phyloP scores from a whole-genome alignment of 257 asterid genomes.

The Solanum microdontum region DNA sequence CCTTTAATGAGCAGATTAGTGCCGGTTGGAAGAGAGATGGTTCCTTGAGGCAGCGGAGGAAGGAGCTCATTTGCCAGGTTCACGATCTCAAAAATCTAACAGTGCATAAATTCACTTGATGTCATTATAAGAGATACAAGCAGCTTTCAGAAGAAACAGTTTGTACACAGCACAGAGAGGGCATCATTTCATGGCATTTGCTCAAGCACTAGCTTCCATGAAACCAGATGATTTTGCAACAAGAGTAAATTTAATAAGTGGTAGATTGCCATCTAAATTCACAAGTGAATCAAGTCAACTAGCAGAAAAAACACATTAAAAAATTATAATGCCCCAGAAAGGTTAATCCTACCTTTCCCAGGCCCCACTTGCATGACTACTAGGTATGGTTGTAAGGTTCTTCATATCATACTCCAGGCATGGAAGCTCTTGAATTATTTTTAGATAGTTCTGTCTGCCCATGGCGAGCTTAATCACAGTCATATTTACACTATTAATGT shows the following conservation, averaged over 20 bases:
- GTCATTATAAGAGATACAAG: neutral
- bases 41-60: constrained; percentile 94
- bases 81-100: constrained; percentile 91
- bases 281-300: neutral
- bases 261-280: neutral
- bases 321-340: neutral
- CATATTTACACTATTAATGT: neutral
- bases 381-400: neutral
- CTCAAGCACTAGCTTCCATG: neutral
- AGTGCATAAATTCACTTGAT: neutral
- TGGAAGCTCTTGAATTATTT: neutral
- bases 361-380: neutral
- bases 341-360: neutral
- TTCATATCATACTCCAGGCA: neutral
- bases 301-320: neutral
- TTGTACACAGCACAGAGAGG: neutral
- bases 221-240: neutral
- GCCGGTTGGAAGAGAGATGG: constrained; percentile 68
- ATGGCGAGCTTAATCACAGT: neutral
- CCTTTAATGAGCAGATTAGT: constrained; percentile 51
- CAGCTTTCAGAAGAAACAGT: neutral
- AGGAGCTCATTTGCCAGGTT: constrained; percentile 99
- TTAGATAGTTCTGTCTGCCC: neutral
- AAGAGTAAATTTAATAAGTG: neutral
- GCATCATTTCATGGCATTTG: neutral